These are phyloP conservation scores for Botryotinia narcissicola DNA, from an alignment of 2,329 filamentous ascomycete species.

Conservation along the genomic window DNA sequence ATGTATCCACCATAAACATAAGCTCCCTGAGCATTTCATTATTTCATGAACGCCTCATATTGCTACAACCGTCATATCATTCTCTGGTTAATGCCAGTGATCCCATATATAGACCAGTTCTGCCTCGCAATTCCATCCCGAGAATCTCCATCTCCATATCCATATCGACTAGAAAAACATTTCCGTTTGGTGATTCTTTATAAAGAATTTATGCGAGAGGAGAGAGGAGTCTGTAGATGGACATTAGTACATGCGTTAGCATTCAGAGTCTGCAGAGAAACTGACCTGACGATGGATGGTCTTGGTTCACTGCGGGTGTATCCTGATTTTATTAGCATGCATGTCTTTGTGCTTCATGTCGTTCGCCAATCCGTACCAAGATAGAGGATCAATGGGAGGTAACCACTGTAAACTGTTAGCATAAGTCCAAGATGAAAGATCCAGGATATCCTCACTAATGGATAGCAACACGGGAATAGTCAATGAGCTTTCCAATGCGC, in stretches of 20 bases:
- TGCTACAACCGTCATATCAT: slow-evolving; percentile 27
- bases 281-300: slow-evolving; percentile 72
- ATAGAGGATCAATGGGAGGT: slow-evolving; percentile 94
- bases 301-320: slow-evolving; percentile 93
- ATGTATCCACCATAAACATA: slow-evolving; percentile 22
- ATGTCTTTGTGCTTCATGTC: neutral
- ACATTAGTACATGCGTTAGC: slow-evolving; percentile 22
- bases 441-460: slow-evolving; percentile 72
- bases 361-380: slow-evolving; percentile 61
- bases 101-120: neutral
- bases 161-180: slow-evolving; percentile 2
- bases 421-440: neutral
- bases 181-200: slow-evolving; percentile 5
- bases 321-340: slow-evolving; percentile 50
- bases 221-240: slow-evolving; percentile 54
- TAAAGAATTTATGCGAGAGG: slow-evolving; percentile 54
- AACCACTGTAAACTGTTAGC: slow-evolving; percentile 65
- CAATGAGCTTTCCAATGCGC: slow-evolving; percentile 95
- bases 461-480: slow-evolving; percentile 87
- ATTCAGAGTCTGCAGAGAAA: slow-evolving; percentile 23
- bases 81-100: neutral
- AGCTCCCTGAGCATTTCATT: slow-evolving; percentile 20
- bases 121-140: neutral
- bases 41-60: slow-evolving; percentile 35
- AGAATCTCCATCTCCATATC: neutral